Evolutionary conservation across 768 basidiomycete genomes (phyloP), one percentile per base, ranked within the genome.

Genomic region (Calocybe cyanea): DNA sequence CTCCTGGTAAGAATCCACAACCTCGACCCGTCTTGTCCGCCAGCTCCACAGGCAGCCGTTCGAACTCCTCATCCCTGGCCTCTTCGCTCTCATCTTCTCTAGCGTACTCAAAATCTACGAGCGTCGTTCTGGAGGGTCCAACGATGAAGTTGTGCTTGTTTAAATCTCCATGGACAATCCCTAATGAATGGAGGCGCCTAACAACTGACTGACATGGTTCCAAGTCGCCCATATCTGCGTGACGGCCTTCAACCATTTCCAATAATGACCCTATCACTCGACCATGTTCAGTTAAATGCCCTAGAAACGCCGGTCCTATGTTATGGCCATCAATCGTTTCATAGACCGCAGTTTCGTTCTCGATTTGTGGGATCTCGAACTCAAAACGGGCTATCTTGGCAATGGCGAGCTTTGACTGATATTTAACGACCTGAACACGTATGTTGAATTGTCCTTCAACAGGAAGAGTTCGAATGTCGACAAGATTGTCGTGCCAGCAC

Each of bases 251-350:
- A 8, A 47, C 38, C 30, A 30, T 47, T 32, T 47, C 46, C 8
- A 35, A 17, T 40, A 48, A 31, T 32, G 34, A 43, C n/a, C 46
- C 46, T 21, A 48, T 48, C n/a, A 43, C 46, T 42, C 46, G 46
- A 33, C 46, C 46, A 24, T 47, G 40, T 42, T 47, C 46, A 18
- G 39, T 21, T 6, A 47, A 30, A 33, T 47, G 46, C 2, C 40
- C 40, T 9, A 41, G 2, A 5, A 41, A 41, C 13, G 40, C 21
- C 13, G 40, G 40, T 23, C 19, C 40, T 14, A 41, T 21, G 2
- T 18, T 24, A n/a, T 20, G 18, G 14, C 24, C 19, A 13, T 28
- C 19, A 28, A 41, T 20, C 25, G 24, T 28, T 23, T 24, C 15
- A 18, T 41, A 41, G 20, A 41, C 23, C 24, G 13, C 10, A 13